A percentile compares a stretch with the other conserved stretches of the same genome.
Evolutionary conservation across 176 grass and related monocot genomes (phyloP).

Genomic region (Zizania latifolia): DNA sequence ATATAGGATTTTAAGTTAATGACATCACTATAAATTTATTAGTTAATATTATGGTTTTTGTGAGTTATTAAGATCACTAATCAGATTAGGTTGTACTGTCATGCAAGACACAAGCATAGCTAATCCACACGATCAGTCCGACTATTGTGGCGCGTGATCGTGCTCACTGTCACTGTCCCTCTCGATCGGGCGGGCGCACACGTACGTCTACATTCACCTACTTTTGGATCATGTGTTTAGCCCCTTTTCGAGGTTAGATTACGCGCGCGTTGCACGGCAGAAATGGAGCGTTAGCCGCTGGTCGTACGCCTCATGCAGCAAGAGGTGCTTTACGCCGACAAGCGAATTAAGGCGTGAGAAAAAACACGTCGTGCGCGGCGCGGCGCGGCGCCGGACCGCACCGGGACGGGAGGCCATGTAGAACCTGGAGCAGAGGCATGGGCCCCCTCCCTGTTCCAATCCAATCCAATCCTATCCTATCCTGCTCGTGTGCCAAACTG

Average conservation of each 20-base stretch:
- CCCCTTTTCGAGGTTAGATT: neutral
- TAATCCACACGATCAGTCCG: too few relatives aligned
- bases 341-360: neutral
- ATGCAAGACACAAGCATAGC: too few relatives aligned
- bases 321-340: neutral
- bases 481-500: neutral
- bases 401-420: neutral
- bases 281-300: neutral
- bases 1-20: too few relatives aligned
- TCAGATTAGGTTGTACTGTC: too few relatives aligned
- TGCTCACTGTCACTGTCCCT: neutral
- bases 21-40: too few relatives aligned
- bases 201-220: neutral
- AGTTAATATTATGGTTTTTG: too few relatives aligned
- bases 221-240: neutral
- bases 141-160: neutral
- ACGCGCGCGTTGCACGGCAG: too few relatives aligned
- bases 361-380: neutral
- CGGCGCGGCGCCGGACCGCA: neutral
- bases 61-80: too few relatives aligned
- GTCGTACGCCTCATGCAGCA: neutral
- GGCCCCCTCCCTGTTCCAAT: too few relatives aligned
- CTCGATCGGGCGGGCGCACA: too few relatives aligned
- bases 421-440: slow-evolving; percentile 16
- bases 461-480: too few relatives aligned